Percentiles rank a stretch among this genome's conserved stretches.
Conservation (phyloP, 2,329 filamentous ascomycete genomes). For the Phaeophleospora eucalypticola region DNA sequence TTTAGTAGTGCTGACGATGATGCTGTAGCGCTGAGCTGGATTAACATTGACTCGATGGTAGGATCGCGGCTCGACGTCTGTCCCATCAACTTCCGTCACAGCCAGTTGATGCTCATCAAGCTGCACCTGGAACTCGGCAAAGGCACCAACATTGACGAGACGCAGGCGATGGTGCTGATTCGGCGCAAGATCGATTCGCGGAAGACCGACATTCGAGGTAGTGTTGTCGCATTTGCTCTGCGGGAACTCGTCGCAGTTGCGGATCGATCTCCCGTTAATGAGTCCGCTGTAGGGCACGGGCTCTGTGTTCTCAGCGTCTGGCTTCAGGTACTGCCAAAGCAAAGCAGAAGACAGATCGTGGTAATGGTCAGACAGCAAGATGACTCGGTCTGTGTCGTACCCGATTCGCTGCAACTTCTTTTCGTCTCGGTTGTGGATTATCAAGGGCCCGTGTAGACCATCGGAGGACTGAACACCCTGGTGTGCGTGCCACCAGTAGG, state of each 20-base stretch:
- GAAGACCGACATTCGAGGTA: conserved; percentile 24
- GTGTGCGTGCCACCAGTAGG: conserved; percentile 62
- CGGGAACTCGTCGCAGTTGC: conserved; percentile 37
- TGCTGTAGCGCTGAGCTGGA: conserved; percentile 67
- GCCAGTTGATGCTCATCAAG: conserved; percentile 61
- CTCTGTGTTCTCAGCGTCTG: conserved; percentile 51
- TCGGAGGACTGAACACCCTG: conserved; percentile 57
- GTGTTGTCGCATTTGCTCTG: conserved; percentile 36
- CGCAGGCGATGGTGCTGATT: conserved; percentile 55
- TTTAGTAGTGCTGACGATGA: conserved; percentile 54
- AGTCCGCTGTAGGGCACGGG: conserved; percentile 48
- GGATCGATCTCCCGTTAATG: conserved; percentile 40
- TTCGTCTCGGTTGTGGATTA: conserved; percentile 52
- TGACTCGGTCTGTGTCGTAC: conserved; percentile 53
- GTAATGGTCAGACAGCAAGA: conserved; percentile 66
- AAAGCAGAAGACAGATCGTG: conserved; percentile 51
- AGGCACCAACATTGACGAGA: conserved; percentile 61
- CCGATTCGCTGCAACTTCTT: conserved; percentile 40
- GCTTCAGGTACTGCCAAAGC: conserved; percentile 52
- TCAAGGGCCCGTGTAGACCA: conserved; percentile 58
- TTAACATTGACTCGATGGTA: conserved; percentile 59
- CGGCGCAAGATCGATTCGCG: conserved; percentile 36
- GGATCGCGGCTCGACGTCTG: conserved; percentile 52
- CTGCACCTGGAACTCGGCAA: conserved; percentile 62
- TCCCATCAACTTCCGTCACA: conserved; percentile 65